A percentile compares a stretch with the other conserved stretches of the same genome.
Conservation (phyloP, 306 rosid genomes). For the Neltuma alba region DNA sequence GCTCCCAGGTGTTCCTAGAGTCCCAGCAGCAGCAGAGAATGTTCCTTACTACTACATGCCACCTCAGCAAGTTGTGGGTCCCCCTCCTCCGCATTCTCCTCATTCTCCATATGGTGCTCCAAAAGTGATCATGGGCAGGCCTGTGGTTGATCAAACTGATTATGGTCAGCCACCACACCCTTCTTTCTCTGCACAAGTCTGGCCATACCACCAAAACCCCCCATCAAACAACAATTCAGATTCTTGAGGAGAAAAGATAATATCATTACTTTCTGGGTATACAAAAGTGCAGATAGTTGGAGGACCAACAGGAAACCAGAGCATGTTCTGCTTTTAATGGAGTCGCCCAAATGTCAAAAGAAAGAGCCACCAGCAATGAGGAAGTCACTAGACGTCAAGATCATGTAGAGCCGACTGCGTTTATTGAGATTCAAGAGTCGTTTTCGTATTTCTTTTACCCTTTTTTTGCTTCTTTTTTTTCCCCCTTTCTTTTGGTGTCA, state of each 20-base stretch:
- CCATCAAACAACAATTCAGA: constrained; percentile 40
- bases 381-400: background rate
- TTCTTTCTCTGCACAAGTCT: constrained; percentile 37
- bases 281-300: background rate
- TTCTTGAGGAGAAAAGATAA: constrained; percentile 41
- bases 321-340: background rate
- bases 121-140: constrained; percentile 50
- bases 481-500: background rate
- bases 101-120: constrained; percentile 42
- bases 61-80: constrained; percentile 40
- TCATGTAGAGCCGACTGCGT: background rate
- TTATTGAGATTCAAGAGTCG: background rate
- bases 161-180: constrained; percentile 44
- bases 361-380: background rate
- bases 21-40: constrained; percentile 40
- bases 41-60: constrained; percentile 56
- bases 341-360: constrained; percentile 7
- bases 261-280: background rate
- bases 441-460: background rate
- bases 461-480: background rate
- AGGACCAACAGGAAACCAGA: background rate
- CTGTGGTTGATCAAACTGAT: constrained; percentile 42
- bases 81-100: background rate
- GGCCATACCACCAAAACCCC: constrained; percentile 50
- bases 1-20: constrained; percentile 44